Evolutionary conservation across 2,329 filamentous ascomycete species (phyloP).

Genomic region (Fusarium nematophilum): DNA sequence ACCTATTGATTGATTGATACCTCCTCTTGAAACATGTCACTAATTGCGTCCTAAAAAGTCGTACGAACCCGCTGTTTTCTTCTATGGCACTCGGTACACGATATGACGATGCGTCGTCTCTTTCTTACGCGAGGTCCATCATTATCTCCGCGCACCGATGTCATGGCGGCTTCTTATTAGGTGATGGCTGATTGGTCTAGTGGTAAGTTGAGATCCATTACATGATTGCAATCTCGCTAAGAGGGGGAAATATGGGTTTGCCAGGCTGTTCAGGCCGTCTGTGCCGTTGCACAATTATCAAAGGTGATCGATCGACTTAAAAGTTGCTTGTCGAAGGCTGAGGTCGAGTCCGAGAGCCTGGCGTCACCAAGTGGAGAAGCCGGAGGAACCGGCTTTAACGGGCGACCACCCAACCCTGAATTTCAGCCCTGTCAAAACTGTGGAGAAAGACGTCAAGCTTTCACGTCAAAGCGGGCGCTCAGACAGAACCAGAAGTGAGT

Average conservation of each 20-base stretch:
- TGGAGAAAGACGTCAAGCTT: constrained; percentile 2
- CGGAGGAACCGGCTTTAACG: constrained; percentile 11
- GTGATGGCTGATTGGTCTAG: neutral
- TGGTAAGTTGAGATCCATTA: neutral
- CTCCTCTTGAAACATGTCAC: too few species aligned
- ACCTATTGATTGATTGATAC: too few species aligned
- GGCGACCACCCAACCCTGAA: constrained; percentile 4
- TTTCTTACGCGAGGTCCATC: constrained; percentile 54
- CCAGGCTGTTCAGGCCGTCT: too few species aligned
- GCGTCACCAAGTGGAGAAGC: constrained; percentile 17
- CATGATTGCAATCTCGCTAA: neutral
- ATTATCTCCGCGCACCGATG: neutral
- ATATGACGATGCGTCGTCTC: constrained; percentile 69
- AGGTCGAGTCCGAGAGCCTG: constrained; percentile 2
- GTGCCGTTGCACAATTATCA: too few species aligned
- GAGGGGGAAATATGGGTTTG: neutral
- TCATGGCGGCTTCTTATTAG: constrained; percentile 16
- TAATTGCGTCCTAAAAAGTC: neutral
- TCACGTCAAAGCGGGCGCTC: constrained; percentile 7
- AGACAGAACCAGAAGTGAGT: constrained; percentile 8
- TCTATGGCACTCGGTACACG: constrained; percentile 72
- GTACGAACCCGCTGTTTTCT: constrained; percentile 68
- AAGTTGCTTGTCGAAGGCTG: constrained; percentile 1
- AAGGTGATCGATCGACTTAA: too few species aligned
- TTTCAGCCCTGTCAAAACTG: constrained; percentile 26